Base-by-base conservation (phyloP, 345 rosid species). In the Moricandia arvensis region DNA sequence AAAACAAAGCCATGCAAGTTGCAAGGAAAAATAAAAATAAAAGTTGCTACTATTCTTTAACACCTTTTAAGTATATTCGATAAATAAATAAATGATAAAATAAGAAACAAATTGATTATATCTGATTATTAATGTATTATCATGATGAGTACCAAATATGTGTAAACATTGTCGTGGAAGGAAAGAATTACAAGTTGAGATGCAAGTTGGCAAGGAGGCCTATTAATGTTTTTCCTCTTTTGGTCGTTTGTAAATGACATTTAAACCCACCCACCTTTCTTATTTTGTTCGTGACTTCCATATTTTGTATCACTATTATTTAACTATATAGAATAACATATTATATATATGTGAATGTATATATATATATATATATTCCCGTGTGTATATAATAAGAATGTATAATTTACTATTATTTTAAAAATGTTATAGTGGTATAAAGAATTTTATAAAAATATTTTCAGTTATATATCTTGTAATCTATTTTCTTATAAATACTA, bases 191-290 rank as follows among this genome's bases (percentile, higher is more conserved):
- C 88, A 81, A 83, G 78, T 84, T 86, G 87, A 72, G 35, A 6
- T 68, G 87, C 89, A 86, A 84, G 82, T 86, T 72, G 89, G 82
- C 78, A 73, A 53, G 70, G 37, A 63, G 77, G 78, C 70, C 69
- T 75, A 72, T 80, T 78, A 75, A 75, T 79, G 74, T 76, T 79
- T 71, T 71, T 53, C 54, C 16, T 75, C 41, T 80, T 71, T 69
- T 49, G 74, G 67, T 77, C 66, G 55, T 82, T 80, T 81, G 79
- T 76, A 72, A 29, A 65, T 69, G 70, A 64, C 79, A 74, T 74
- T 70, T 59, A 60, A 77, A 74, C 41, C 67, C 74, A 74, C 75
- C 76, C 37, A 71, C 73, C 38, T 57, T 64, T 62, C 24, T 66
- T 60, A 51, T 67, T 31, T 31, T 33, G 0, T 17, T 4, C 10